Evolutionary conservation across 2,329 filamentous ascomycete genomes (phyloP).

Genomic region (Colletotrichum orchidophilum): DNA sequence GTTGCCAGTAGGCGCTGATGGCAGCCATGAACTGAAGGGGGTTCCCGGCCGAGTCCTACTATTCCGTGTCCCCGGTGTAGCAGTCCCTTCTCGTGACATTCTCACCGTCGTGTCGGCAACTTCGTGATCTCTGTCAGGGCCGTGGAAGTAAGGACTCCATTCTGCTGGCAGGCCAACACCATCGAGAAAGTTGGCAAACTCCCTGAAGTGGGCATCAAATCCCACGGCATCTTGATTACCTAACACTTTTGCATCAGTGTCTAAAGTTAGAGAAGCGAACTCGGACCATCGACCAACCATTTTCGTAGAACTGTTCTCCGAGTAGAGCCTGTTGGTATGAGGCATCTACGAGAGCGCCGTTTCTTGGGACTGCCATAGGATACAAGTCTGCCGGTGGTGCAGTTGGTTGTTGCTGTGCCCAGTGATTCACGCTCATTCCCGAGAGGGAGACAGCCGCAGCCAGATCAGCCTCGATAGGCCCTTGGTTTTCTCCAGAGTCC

Average conservation of each 20-base stretch:
- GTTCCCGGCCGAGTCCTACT: constrained; percentile 41
- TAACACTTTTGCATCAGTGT: background rate
- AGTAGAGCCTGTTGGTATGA: constrained; percentile 41
- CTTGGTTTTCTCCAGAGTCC: constrained; percentile 40
- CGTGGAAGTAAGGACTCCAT: constrained; percentile 49
- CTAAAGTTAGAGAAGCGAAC: background rate
- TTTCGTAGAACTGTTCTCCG: constrained; percentile 37
- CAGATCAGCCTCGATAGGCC: constrained; percentile 40
- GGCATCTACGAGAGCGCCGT: constrained; percentile 21
- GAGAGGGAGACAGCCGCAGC: constrained; percentile 44
- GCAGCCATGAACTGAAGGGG: constrained; percentile 49
- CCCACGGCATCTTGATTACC: constrained; percentile 27
- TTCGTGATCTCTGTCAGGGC: constrained; percentile 37
- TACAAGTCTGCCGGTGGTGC: constrained; percentile 10
- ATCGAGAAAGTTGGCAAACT: constrained; percentile 50
- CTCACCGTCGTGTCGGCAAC: constrained; percentile 36
- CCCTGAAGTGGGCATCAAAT: constrained; percentile 46
- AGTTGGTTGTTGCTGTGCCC: constrained; percentile 31
- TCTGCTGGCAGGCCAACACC: constrained; percentile 48
- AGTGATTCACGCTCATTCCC: constrained; percentile 42
- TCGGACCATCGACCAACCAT: constrained; percentile 24
- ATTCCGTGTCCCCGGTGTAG: constrained; percentile 17
- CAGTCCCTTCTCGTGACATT: constrained; percentile 30
- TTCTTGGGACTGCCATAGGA: constrained; percentile 20
- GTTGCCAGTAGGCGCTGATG: constrained; percentile 45